These are phyloP conservation scores for Prunus campanulata DNA, from an alignment of 306 rosid species.

Conservation along the genomic window DNA sequence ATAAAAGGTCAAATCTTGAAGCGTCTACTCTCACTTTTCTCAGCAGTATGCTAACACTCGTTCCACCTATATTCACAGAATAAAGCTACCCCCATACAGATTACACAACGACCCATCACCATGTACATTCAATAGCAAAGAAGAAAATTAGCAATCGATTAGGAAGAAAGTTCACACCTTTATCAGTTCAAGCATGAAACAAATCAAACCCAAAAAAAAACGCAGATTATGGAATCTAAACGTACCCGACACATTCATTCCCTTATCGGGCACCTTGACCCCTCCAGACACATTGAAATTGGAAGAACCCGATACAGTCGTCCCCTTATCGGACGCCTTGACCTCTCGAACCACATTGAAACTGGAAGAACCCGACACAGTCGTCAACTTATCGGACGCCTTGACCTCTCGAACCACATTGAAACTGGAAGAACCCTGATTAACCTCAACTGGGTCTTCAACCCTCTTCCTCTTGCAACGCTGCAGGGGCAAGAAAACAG, in stretches of 20 bases:
- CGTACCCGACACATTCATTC: conserved; percentile 35
- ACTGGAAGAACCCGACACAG: conserved; percentile 23
- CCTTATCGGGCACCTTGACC: conserved; percentile 26
- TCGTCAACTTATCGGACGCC: conserved; percentile 24
- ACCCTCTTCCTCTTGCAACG: conserved; percentile 53
- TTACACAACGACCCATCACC: not conserved
- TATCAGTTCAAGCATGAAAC: not conserved
- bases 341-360: conserved; percentile 12
- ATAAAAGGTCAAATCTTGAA: no score
- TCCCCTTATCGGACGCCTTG: conserved; percentile 26
- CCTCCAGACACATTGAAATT: conserved; percentile 6
- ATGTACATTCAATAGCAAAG: not conserved
- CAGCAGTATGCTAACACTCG: not conserved
- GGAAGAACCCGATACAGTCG: conserved; percentile 29
- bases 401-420: conserved; percentile 16
- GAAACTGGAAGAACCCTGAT: conserved; percentile 21
- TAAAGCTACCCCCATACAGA: not conserved
- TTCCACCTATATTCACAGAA: not conserved
- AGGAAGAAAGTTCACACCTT: not conserved
- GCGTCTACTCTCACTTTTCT: no score
- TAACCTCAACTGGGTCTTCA: conserved; percentile 23
- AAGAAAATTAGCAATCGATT: not conserved
- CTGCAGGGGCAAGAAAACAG: conserved; percentile 76
- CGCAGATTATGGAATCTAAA: conserved; percentile 3
- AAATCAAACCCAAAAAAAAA: conserved; percentile 13